Percentiles rank a stretch among this genome's conserved stretches.
Conservation (phyloP, 2,329 filamentous ascomycete species). For the Scedosporium minutisporum region DNA sequence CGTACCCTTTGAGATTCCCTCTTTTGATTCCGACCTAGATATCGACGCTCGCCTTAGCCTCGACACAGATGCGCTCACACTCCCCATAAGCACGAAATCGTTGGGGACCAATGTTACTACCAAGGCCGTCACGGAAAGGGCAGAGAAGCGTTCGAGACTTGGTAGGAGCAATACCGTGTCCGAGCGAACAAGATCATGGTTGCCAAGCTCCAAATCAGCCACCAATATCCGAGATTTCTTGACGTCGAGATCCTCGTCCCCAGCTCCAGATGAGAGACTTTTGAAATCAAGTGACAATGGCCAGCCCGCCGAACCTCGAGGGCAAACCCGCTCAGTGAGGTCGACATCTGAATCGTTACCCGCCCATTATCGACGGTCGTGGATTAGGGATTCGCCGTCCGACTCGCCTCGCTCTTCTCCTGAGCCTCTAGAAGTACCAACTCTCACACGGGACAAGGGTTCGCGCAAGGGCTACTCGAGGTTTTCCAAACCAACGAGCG, state of each 20-base stretch:
- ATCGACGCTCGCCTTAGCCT: slow-evolving; percentile 37
- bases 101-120: neutral
- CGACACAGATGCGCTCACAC: slow-evolving; percentile 11
- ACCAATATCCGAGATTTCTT: slow-evolving; percentile 24
- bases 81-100: neutral
- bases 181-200: slow-evolving; percentile 43
- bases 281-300: neutral
- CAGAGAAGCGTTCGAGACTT: slow-evolving; percentile 16
- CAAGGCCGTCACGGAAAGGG: neutral
- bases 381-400: slow-evolving; percentile 9
- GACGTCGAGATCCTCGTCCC: neutral
- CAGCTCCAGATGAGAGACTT: neutral
- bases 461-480: slow-evolving; percentile 2
- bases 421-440: neutral
- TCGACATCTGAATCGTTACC: neutral
- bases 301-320: neutral
- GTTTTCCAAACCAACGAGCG: neutral
- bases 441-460: slow-evolving; percentile 4
- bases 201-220: slow-evolving; percentile 34
- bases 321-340: neutral
- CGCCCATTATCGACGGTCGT: slow-evolving; percentile 5
- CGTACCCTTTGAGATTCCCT: slow-evolving; percentile 40
- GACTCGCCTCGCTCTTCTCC: slow-evolving; percentile 7
- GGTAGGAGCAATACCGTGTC: slow-evolving; percentile 36
- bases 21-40: slow-evolving; percentile 40